A percentile compares a stretch with the other conserved stretches of the same genome.
These are phyloP conservation scores for Boletus subluridellus DNA, from an alignment of 1,284 basidiomycete genomes.

Conservation along the genomic window DNA sequence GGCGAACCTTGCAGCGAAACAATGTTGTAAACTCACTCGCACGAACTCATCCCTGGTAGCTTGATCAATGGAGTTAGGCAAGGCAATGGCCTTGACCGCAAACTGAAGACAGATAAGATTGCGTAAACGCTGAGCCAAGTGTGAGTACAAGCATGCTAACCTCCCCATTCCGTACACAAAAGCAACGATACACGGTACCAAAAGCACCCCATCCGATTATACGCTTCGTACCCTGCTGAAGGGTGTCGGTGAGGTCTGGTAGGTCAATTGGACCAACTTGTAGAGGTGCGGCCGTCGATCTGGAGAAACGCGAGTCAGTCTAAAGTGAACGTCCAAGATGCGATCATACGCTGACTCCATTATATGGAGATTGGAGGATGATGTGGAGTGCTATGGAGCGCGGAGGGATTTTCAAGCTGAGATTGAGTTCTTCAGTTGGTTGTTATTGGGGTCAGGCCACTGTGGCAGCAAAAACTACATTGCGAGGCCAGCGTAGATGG, in stretches of 20 bases:
- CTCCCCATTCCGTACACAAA: not conserved
- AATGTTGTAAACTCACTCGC: not conserved
- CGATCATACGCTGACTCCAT: not conserved
- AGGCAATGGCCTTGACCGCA: not conserved
- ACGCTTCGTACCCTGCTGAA: not conserved
- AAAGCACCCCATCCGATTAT: not conserved
- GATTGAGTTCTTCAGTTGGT: not conserved
- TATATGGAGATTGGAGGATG: not conserved
- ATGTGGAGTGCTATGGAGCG: not conserved
- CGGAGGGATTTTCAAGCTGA: not conserved
- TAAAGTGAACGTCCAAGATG: not conserved
- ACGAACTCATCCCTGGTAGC: not conserved
- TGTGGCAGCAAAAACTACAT: not conserved
- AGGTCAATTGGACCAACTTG: not conserved
- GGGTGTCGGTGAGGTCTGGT: not conserved
- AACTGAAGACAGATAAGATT: not conserved
- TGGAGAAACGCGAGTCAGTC: not conserved
- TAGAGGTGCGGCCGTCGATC: not conserved
- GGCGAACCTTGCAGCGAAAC: not conserved
- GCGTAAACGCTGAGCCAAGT: not conserved
- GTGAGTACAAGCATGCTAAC: not conserved
- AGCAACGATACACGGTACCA: constrained; percentile 2
- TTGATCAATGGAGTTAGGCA: too few relatives aligned
- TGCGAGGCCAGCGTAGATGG: not conserved
- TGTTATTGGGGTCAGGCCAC: not conserved